Conservation (phyloP, 1,139 yeast species). For the Candida glucosophila region DNA sequence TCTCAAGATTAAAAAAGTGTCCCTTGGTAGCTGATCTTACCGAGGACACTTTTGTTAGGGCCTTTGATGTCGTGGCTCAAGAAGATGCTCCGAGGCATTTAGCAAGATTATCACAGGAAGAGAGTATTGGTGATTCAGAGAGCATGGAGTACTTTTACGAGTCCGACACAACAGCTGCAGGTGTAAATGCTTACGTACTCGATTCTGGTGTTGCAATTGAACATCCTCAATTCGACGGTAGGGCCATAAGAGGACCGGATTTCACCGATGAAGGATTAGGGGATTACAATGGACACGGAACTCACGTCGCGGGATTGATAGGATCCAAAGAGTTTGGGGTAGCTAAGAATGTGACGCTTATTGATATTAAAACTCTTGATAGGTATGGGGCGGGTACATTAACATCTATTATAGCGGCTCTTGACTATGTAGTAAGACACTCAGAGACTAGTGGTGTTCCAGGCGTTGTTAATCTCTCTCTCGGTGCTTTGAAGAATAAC, state of each 20-base stretch:
- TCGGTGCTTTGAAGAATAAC: slow-evolving; percentile 62
- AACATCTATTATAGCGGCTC: slow-evolving; percentile 59
- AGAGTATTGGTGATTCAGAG: slow-evolving; percentile 14
- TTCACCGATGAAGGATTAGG: slow-evolving; percentile 55
- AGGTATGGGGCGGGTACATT: slow-evolving; percentile 58
- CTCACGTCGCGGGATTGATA: slow-evolving; percentile 87
- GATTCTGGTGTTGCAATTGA: slow-evolving; percentile 63
- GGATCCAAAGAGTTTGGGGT: slow-evolving; percentile 77
- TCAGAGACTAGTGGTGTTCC: slow-evolving; percentile 28
- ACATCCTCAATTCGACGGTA: slow-evolving; percentile 59
- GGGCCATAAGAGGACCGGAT: slow-evolving; percentile 53
- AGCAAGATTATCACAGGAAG: slow-evolving; percentile 51
- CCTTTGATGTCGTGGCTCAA: slow-evolving; percentile 28
- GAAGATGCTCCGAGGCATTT: slow-evolving; percentile 60
- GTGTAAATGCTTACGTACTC: slow-evolving; percentile 66
- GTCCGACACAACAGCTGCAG: slow-evolving; percentile 18
- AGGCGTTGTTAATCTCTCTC: slow-evolving; percentile 73
- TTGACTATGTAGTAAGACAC: slow-evolving; percentile 66
- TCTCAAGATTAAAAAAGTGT: slow-evolving; percentile 39
- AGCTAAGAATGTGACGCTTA: slow-evolving; percentile 55
- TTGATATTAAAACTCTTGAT: slow-evolving; percentile 68
- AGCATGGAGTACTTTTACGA: slow-evolving; percentile 19
- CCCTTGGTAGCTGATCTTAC: slow-evolving; percentile 50
- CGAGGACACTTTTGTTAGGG: slow-evolving; percentile 46
- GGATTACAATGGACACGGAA: slow-evolving; percentile 68